Base-by-base conservation (phyloP, 2,329 filamentous ascomycete species). In the Dactylella cylindrospora region DNA sequence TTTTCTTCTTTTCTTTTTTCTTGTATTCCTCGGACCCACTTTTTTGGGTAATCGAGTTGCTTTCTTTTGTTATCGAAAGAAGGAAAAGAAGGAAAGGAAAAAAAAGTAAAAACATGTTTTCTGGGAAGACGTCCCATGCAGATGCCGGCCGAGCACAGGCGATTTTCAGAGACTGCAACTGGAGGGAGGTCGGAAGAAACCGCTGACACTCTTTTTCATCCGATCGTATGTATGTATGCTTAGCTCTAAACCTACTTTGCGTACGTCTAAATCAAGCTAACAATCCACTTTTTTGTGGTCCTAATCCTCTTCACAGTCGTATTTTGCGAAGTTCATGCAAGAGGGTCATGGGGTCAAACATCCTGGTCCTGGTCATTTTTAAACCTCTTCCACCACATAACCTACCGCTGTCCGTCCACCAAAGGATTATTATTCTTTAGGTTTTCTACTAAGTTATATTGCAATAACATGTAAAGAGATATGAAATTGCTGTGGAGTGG, bases 331-430 rank as follows among this genome's bases (percentile, higher is more conserved):
- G 50, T 38, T 62, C 57, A 61, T 62, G 57, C 57, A 62, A 17
- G 44, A 50, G 57, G n/a, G 57, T 62, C 57, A 62, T 62, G 57
- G 57, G 57, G 57, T 50, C 49, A n/a, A n/a, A n/a, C n/a, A 50
- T 36, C 49, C 49, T 45, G 41, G 47, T 41, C 47, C 49, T 44
- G 29, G 39, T 54, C 50, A 29, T 45, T 43, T 41, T 26, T 53
- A 12, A 22, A n/a, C n/a, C n/a, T n/a, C n/a, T n/a, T n/a, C n/a
- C n/a, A n/a, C 23, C 19, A 28, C 38, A 41, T 12, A 44, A 15
- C 20, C 23, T n/a, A n/a, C n/a, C n/a, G n/a, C n/a, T n/a, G n/a
- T 38, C 49, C 38, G 49, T 53, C 38, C 17, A 51, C 26, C 47
- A 44, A 36, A 44, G 49, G 49, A 53, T 50, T 20, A 50, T 20